Percentiles rank a stretch among this genome's conserved stretches.
Evolutionary conservation across 1,284 basidiomycete species (phyloP).

Genomic region (Boletus smithii): DNA sequence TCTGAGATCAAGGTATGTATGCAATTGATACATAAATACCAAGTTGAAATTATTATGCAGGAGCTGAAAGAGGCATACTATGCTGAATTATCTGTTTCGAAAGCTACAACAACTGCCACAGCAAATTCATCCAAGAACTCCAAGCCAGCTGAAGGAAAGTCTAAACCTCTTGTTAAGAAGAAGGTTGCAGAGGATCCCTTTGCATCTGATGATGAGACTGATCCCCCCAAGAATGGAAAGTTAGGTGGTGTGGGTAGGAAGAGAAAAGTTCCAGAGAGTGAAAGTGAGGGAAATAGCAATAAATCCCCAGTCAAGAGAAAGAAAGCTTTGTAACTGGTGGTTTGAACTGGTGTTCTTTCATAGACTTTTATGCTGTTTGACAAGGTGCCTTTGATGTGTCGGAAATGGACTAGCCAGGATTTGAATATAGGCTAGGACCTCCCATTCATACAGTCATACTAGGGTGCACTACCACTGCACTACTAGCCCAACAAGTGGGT

Average conservation of each 20-base stretch:
- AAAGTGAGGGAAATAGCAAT: slow-evolving; percentile 11
- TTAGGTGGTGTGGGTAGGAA: slow-evolving; percentile 1
- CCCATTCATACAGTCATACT: too few relatives aligned
- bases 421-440: too few relatives aligned
- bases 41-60: slow-evolving; percentile 32
- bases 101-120: slow-evolving; percentile 21
- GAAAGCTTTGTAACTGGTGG: neutral
- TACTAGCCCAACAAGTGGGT: too few relatives aligned
- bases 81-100: slow-evolving; percentile 37
- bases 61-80: slow-evolving; percentile 58
- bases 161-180: slow-evolving; percentile 42
- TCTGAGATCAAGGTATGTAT: slow-evolving; percentile 54
- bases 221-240: slow-evolving; percentile 7
- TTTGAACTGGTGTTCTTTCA: neutral
- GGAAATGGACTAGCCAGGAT: too few relatives aligned
- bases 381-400: too few relatives aligned
- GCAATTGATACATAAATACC: neutral
- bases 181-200: slow-evolving; percentile 44
- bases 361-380: neutral
- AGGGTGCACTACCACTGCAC: too few relatives aligned
- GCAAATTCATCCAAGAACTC: slow-evolving; percentile 13
- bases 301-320: slow-evolving; percentile 9
- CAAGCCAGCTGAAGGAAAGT: slow-evolving; percentile 36
- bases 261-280: slow-evolving; percentile 3
- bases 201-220: slow-evolving; percentile 44